Evolutionary conservation across 2,329 filamentous ascomycete species (phyloP).

Genomic region (Venturia asperata): DNA sequence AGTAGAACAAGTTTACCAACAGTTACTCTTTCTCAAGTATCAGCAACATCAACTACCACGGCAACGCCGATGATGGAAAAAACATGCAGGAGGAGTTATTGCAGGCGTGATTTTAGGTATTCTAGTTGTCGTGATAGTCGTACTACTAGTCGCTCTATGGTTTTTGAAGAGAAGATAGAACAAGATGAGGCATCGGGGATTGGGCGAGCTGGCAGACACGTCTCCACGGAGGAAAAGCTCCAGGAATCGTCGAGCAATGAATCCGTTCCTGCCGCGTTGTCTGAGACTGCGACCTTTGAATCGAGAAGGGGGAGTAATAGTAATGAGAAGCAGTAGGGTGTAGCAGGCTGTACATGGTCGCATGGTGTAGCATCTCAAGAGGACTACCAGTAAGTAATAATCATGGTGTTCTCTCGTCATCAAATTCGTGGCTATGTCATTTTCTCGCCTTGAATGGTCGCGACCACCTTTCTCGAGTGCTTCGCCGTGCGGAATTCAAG

Average conservation of each 20-base stretch:
- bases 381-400: too few species aligned
- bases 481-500: slow-evolving; percentile 74
- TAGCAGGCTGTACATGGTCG: neutral
- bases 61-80: neutral
- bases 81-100: neutral
- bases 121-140: neutral
- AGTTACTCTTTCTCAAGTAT: neutral
- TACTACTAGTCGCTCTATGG: neutral
- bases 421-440: slow-evolving; percentile 21
- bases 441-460: slow-evolving; percentile 88
- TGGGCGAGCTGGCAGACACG: slow-evolving; percentile 1
- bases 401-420: neutral
- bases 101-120: neutral
- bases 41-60: neutral
- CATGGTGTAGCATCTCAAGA: neutral
- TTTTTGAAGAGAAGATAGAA: neutral
- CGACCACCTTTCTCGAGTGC: slow-evolving; percentile 76
- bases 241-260: neutral
- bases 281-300: neutral
- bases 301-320: neutral
- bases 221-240: neutral
- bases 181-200: neutral
- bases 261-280: neutral
- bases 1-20: neutral
- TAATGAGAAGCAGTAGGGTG: neutral